Conservation (phyloP, 805 yeast species). For the Candida sphagnicola region DNA sequence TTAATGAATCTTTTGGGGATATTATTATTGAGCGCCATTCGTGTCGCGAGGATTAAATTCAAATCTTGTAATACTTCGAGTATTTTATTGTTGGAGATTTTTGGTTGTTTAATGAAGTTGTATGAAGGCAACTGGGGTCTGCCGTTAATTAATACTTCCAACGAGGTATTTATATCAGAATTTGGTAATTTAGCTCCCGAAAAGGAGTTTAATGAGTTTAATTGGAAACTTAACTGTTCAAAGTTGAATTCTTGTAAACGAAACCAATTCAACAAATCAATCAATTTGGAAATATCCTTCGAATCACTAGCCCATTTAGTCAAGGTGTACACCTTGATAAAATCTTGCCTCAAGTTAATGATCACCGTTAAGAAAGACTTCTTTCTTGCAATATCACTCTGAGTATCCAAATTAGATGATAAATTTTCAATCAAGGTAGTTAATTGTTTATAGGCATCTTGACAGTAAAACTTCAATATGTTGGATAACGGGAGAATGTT, state of each 20-base stretch:
- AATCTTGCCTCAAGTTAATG: conserved; percentile 75
- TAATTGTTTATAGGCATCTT: conserved; percentile 61
- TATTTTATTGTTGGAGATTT: conserved; percentile 52
- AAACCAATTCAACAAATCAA: conserved; percentile 86
- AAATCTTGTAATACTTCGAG: conserved; percentile 61
- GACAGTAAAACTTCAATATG: conserved; percentile 56
- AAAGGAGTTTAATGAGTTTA: conserved; percentile 66
- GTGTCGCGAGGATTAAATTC: conserved; percentile 67
- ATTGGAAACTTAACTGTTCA: conserved; percentile 55
- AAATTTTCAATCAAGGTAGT: conserved; percentile 58
- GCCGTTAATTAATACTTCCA: conserved; percentile 78
- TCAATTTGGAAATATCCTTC: conserved; percentile 65
- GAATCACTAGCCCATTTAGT: conserved; percentile 84
- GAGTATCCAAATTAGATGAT: conserved; percentile 39
- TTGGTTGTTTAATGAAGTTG: conserved; percentile 46
- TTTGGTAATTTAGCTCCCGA: conserved; percentile 89
- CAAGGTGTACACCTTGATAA: conserved; percentile 77
- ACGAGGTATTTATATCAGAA: conserved; percentile 83
- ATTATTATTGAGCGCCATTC: conserved; percentile 63
- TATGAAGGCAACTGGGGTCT: conserved; percentile 71
- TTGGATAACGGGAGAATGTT: conserved; percentile 64
- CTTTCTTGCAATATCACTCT: conserved; percentile 62
- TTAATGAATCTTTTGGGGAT: conserved; percentile 60
- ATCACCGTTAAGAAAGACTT: conserved; percentile 63
- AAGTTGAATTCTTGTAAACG: conserved; percentile 72